These are phyloP conservation scores for Epicoccum nigrum DNA, from an alignment of 2,329 filamentous ascomycete genomes.

Conservation along the genomic window DNA sequence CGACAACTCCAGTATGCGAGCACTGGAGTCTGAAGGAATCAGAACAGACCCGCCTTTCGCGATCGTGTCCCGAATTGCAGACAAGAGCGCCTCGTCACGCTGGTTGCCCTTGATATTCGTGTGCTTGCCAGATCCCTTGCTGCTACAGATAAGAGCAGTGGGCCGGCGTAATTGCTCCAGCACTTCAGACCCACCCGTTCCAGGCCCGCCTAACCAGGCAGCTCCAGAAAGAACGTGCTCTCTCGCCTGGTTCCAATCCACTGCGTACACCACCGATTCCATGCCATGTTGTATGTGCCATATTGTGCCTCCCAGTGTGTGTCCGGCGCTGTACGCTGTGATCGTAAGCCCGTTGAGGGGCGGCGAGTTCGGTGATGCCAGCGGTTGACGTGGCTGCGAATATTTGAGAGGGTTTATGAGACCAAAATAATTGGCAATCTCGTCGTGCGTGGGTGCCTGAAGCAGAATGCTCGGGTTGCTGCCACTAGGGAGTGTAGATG, in stretches of 20 bases:
- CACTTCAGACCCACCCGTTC: constrained; percentile 82
- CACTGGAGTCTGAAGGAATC: constrained; percentile 93
- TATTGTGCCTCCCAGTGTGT: constrained; percentile 94
- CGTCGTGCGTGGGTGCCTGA: constrained; percentile 77
- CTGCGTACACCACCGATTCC: constrained; percentile 95
- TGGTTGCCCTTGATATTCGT: constrained; percentile 75
- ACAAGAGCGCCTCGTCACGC: constrained; percentile 83
- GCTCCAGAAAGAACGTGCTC: constrained; percentile 94
- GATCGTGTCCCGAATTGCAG: constrained; percentile 79
- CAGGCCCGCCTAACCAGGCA: constrained; percentile 86
- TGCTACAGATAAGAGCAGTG: constrained; percentile 91
- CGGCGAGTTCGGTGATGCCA: constrained; percentile 84
- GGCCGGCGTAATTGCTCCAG: constrained; percentile 93
- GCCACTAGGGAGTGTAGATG: constrained; percentile 59
- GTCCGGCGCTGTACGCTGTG: constrained; percentile 95
- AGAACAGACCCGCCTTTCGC: constrained; percentile 86
- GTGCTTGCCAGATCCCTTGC: constrained; percentile 75
- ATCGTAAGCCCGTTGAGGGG: constrained; percentile 90
- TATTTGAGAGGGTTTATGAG: constrained; percentile 93
- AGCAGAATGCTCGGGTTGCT: constrained; percentile 60
- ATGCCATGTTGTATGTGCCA: constrained; percentile 98
- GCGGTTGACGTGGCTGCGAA: constrained; percentile 91
- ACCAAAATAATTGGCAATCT: constrained; percentile 91
- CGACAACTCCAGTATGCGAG: constrained; percentile 88
- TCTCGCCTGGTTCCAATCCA: constrained; percentile 97